A percentile compares a stretch with the other conserved stretches of the same genome.
Evolutionary conservation across 1,284 basidiomycete genomes (phyloP).

Genomic region (Anthracocystis panici-leucophaei): DNA sequence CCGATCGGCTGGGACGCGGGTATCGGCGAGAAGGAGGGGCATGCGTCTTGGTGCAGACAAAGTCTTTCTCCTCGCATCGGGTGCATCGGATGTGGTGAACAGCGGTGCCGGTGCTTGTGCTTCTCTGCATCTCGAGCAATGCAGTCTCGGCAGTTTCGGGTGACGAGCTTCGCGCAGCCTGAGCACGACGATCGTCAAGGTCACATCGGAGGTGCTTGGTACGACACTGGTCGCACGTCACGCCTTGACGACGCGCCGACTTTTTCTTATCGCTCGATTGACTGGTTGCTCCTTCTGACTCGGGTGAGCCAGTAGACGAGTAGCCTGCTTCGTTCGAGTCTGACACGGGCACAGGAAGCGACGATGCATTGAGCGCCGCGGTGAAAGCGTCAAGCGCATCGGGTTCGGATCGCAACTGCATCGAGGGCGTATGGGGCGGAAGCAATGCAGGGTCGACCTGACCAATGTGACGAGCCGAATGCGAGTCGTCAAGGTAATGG

Average conservation of each 20-base stretch:
- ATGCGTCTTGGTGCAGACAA: conserved; percentile 60
- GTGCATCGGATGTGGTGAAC: conserved; percentile 54
- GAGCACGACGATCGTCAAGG: conserved; percentile 43
- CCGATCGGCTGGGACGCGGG: conserved; percentile 64
- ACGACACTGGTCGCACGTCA: conserved; percentile 65
- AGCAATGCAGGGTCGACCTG: conserved; percentile 19
- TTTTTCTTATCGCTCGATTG: conserved; percentile 42
- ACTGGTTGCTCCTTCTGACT: conserved; percentile 18
- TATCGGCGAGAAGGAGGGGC: conserved; percentile 57
- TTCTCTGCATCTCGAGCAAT: conserved; percentile 36
- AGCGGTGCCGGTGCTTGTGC: conserved; percentile 28
- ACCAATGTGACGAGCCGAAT: not conserved
- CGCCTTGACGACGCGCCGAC: conserved; percentile 44
- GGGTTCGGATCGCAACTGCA: conserved; percentile 2
- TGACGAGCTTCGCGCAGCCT: conserved; percentile 28
- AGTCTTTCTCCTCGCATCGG: conserved; percentile 57
- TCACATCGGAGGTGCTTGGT: conserved; percentile 65
- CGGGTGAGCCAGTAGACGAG: conserved; percentile 14
- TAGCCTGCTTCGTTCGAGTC: conserved; percentile 8
- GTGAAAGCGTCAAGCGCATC: conserved; percentile 14
- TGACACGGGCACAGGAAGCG: conserved; percentile 13
- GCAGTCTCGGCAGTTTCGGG: conserved; percentile 21
- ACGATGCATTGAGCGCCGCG: conserved; percentile 14
- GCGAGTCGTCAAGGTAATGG: conserved; percentile 28
- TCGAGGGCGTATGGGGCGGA: conserved; percentile 10